Percentiles rank a stretch among this genome's conserved stretches.
These are phyloP conservation scores for Xylaria sp. DNA, from an alignment of 2,329 filamentous ascomycete genomes.

Conservation along the genomic window DNA sequence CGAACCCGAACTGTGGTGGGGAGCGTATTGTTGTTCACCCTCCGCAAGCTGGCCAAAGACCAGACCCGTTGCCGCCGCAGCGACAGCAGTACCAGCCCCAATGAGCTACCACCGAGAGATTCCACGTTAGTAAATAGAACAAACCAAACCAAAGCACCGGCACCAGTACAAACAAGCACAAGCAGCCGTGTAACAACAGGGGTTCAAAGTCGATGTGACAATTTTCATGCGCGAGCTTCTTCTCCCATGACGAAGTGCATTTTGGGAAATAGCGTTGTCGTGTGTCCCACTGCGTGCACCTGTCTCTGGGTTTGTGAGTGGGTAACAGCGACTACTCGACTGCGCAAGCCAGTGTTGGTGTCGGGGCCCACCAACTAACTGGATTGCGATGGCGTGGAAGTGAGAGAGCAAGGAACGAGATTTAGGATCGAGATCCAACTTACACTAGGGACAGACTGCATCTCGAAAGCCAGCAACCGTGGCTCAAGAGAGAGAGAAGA, in stretches of 20 bases:
- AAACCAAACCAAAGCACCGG: conserved; percentile 8
- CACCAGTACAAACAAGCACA: conserved; percentile 11
- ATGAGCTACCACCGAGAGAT: conserved; percentile 60
- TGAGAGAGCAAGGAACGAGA: conserved; percentile 17
- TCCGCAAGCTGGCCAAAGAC: conserved; percentile 68
- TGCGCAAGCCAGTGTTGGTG: conserved; percentile 23
- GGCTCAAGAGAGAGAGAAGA: conserved; percentile 50
- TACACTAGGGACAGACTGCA: conserved; percentile 67
- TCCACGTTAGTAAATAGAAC: conserved; percentile 41
- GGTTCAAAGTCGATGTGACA: neutral
- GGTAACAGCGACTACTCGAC: conserved; percentile 21
- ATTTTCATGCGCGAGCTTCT: neutral
- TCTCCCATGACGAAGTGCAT: neutral
- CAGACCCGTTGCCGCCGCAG: conserved; percentile 68
- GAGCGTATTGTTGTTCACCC: conserved; percentile 46
- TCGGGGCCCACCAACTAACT: conserved; percentile 34
- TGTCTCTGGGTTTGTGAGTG: conserved; percentile 20
- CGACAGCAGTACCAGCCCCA: conserved; percentile 70
- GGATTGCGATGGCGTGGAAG: conserved; percentile 29
- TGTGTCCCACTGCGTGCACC: conserved; percentile 25
- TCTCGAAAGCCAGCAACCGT: conserved; percentile 55
- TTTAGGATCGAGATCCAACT: conserved; percentile 49
- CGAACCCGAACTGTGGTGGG: conserved; percentile 49
- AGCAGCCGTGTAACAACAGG: conserved; percentile 12
- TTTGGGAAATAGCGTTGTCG: conserved; percentile 20